Evolutionary conservation across 805 yeast species (phyloP).

Genomic region (Candida maris): DNA sequence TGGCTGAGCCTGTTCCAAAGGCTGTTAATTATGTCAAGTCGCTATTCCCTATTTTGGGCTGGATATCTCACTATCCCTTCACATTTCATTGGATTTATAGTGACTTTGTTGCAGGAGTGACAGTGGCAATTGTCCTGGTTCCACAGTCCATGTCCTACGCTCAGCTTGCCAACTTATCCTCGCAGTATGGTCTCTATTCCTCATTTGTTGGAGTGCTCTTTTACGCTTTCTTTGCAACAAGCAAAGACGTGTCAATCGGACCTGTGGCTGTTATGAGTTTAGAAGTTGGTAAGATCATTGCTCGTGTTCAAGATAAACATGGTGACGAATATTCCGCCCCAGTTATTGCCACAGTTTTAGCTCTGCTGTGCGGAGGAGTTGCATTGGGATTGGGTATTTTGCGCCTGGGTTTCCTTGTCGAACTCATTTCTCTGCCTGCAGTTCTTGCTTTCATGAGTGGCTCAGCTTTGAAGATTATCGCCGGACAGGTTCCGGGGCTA

Average conservation of each 20-base stretch:
- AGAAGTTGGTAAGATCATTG: conserved; percentile 76
- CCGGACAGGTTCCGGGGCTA: conserved; percentile 83
- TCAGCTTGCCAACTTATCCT: conserved; percentile 70
- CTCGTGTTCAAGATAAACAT: conserved; percentile 50
- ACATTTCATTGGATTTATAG: conserved; percentile 63
- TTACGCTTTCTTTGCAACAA: conserved; percentile 89
- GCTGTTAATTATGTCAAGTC: conserved; percentile 51
- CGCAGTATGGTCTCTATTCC: conserved; percentile 87
- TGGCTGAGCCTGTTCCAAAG: conserved; percentile 38
- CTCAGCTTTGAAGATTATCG: conserved; percentile 77
- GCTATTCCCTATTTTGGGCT: conserved; percentile 73
- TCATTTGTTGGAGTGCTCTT: conserved; percentile 88
- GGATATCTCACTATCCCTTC: conserved; percentile 81
- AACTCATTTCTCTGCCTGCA: conserved; percentile 85
- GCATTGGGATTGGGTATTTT: conserved; percentile 78
- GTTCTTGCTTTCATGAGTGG: conserved; percentile 95
- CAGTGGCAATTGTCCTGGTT: conserved; percentile 89
- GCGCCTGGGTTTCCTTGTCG: conserved; percentile 83
- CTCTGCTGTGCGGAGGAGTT: conserved; percentile 82
- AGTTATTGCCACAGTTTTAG: conserved; percentile 72
- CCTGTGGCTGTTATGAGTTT: conserved; percentile 96
- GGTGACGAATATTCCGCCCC: conserved; percentile 49
- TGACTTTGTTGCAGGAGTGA: conserved; percentile 87
- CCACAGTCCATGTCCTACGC: conserved; percentile 98
- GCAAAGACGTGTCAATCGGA: conserved; percentile 93